Conservation (phyloP, 257 asterid genomes). For the Jacaranda copaia region DNA sequence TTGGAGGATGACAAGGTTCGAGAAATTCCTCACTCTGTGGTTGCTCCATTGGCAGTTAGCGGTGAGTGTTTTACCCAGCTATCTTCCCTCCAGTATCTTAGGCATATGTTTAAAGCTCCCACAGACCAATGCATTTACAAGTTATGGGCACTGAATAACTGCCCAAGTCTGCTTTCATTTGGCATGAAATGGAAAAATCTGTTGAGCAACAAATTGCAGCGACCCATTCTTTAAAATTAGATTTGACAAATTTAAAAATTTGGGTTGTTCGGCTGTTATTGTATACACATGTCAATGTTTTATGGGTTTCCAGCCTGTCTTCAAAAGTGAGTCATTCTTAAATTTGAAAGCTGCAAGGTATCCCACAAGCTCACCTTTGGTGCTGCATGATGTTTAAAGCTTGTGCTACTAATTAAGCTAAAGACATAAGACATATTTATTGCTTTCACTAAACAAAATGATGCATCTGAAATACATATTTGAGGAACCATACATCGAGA, state of each 20-base stretch:
- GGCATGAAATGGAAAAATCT: background rate
- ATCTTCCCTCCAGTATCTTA: slow-evolving; percentile 10
- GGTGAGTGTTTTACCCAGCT: slow-evolving; percentile 72
- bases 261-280: background rate
- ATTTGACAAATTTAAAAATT: background rate
- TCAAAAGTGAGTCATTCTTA: background rate
- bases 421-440: background rate
- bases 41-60: slow-evolving; percentile 93
- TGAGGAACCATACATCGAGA: background rate
- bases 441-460: background rate
- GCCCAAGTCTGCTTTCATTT: background rate
- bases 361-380: background rate
- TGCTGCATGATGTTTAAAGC: background rate
- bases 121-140: background rate
- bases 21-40: slow-evolving; percentile 73
- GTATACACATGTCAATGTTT: background rate
- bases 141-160: slow-evolving; percentile 3
- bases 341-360: background rate
- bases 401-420: background rate
- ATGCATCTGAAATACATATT: background rate
- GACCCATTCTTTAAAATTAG: background rate
- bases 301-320: background rate
- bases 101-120: slow-evolving; percentile 1
- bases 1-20: slow-evolving; percentile 85
- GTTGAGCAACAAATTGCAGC: background rate